These are phyloP conservation scores for Persicaria tinctoria DNA, from an alignment of 148 eudicot genomes.

Conservation along the genomic window DNA sequence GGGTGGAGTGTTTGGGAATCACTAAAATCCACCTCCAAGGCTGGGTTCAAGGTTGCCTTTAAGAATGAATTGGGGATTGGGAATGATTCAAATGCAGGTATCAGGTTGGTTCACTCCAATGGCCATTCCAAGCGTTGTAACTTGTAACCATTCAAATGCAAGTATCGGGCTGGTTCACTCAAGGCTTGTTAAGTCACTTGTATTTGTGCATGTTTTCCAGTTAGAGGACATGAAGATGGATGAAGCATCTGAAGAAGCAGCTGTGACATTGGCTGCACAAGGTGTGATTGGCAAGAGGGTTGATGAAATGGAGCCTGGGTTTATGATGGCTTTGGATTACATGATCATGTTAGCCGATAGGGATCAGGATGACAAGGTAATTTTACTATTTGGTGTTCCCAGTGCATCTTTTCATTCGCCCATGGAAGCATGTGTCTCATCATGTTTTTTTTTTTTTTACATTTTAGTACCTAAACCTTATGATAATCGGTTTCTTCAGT, in stretches of 20 bases:
- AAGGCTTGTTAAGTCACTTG: conserved; percentile 4
- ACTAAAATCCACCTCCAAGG: too few species aligned
- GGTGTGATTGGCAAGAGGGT: conserved; percentile 98
- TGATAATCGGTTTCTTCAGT: neutral
- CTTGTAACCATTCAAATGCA: too few species aligned
- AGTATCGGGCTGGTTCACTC: neutral
- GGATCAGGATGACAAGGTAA: conserved; percentile 78
- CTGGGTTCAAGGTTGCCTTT: too few species aligned
- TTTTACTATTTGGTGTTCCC: neutral
- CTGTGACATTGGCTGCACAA: conserved; percentile 88
- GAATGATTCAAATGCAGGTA: too few species aligned
- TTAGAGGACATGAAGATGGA: conserved; percentile 94
- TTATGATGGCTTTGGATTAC: conserved; percentile 97
- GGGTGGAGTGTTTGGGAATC: too few species aligned
- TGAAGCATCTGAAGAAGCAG: conserved; percentile 74
- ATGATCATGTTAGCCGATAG: conserved; percentile 82
- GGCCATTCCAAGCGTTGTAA: too few species aligned
- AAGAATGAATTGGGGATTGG: too few species aligned
- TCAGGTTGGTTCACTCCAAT: too few species aligned
- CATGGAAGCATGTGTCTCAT: neutral
- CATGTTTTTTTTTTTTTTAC: neutral
- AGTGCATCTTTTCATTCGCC: neutral
- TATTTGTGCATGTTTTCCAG: conserved; percentile 24
- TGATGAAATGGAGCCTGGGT: conserved; percentile 92
- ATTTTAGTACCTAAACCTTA: neutral